Conservation (phyloP, 2,329 filamentous ascomycete species). For the Fusarium virguliforme region DNA sequence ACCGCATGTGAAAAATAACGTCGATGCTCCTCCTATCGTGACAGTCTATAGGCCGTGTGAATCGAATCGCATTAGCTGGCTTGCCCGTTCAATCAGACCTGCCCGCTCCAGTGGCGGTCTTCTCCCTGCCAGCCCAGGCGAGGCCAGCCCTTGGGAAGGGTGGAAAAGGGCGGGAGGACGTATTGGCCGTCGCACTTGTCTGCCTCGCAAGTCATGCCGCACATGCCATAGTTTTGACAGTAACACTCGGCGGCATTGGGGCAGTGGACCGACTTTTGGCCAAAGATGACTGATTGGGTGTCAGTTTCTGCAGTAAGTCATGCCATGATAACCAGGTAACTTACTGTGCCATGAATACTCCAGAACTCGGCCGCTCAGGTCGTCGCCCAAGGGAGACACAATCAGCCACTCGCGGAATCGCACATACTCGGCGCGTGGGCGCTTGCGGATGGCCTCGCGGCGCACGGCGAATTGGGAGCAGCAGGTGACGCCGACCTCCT, state of each 20-base stretch:
- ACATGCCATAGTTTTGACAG: conserved; percentile 77
- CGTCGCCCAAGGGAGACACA: conserved; percentile 69
- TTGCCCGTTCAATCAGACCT: conserved; percentile 34
- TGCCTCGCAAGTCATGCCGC: conserved; percentile 61
- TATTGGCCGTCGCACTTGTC: conserved; percentile 72
- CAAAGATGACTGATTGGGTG: conserved; percentile 68
- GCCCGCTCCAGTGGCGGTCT: conserved; percentile 48
- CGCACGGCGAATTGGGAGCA: conserved; percentile 78
- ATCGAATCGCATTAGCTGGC: conserved; percentile 15
- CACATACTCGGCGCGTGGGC: conserved; percentile 69
- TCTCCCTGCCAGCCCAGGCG: conserved; percentile 50
- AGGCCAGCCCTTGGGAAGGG: conserved; percentile 75
- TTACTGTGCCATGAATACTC: conserved; percentile 78
- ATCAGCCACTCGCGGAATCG: conserved; percentile 73
- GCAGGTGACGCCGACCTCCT: conserved; percentile 70
- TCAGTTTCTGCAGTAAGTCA: conserved; percentile 29
- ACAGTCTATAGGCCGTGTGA: conserved; percentile 21
- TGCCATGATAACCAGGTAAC: conserved; percentile 49
- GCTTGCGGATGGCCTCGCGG: conserved; percentile 64
- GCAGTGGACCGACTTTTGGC: conserved; percentile 72
- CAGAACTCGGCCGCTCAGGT: conserved; percentile 71
- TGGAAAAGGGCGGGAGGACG: conserved; percentile 70
- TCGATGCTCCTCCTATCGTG: conserved; percentile 26
- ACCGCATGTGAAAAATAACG: conserved; percentile 18
- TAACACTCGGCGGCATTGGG: conserved; percentile 75